Percentiles rank a stretch among this genome's conserved stretches.
Evolutionary conservation across 257 asterid species (phyloP).

Genomic region (Scutellaria barbata): DNA sequence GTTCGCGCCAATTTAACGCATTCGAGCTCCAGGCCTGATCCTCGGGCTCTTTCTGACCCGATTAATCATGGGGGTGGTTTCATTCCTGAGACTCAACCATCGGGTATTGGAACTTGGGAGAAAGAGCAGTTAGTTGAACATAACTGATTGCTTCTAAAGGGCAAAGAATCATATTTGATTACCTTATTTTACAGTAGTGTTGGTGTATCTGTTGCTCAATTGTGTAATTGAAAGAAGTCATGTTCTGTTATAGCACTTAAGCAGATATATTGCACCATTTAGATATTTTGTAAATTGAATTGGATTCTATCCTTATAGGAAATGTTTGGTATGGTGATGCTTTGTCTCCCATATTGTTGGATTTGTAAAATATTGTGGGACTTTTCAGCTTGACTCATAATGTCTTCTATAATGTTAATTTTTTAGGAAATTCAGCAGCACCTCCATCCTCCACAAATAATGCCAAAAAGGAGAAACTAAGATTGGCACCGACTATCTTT

Average conservation of each 20-base stretch:
- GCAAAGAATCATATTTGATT: too few species aligned
- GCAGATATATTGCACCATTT: not conserved
- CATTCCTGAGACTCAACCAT: slow-evolving; percentile 84
- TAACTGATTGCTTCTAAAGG: too few species aligned
- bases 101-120: slow-evolving; percentile 45
- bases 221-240: slow-evolving; percentile 8
- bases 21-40: slow-evolving; percentile 62
- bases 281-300: not conserved
- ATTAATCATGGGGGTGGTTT: slow-evolving; percentile 88
- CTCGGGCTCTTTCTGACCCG: slow-evolving; percentile 76
- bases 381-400: not conserved
- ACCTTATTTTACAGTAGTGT: not conserved
- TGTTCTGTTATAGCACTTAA: slow-evolving; percentile 7
- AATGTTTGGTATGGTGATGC: not conserved
- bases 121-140: not conserved
- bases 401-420: slow-evolving; percentile 20
- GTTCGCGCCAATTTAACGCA: slow-evolving; percentile 40
- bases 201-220: not conserved
- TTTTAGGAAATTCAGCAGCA: slow-evolving; percentile 54
- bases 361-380: not conserved
- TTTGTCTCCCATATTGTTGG: not conserved
- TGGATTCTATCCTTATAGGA: not conserved
- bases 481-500: slow-evolving; percentile 66
- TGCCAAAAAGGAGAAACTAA: slow-evolving; percentile 56
- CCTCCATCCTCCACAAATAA: slow-evolving; percentile 46